These are phyloP conservation scores for Metschnikowia lachancei DNA, from an alignment of 805 yeast genomes.

Conservation along the genomic window DNA sequence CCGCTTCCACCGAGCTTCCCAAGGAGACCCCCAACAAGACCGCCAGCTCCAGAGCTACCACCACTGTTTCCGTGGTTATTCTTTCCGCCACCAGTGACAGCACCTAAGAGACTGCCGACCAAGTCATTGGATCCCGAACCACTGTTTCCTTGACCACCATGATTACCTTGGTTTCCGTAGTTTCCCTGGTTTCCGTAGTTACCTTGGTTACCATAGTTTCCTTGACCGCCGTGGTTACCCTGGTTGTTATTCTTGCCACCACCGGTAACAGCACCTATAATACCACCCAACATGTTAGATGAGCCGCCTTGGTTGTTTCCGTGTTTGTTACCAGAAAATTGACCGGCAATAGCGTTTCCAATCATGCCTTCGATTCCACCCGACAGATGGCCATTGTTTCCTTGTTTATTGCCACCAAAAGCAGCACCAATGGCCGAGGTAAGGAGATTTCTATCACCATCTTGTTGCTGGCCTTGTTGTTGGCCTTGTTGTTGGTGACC, in stretches of 20 bases:
- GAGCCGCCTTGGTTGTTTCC: conserved; percentile 10
- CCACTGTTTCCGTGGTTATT: conserved; percentile 27
- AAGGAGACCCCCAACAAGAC: conserved; percentile 25
- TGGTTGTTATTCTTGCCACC: conserved; percentile 32
- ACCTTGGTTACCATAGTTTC: conserved; percentile 14
- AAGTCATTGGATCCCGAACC: conserved; percentile 11
- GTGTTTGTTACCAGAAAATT: conserved; percentile 19
- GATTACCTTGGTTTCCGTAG: conserved; percentile 6
- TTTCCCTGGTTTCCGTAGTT: conserved; percentile 29
- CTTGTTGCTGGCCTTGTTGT: conserved; percentile 4
- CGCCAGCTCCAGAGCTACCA: conserved; percentile 25
- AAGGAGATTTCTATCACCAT: conserved; percentile 27
- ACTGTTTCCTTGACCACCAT: conserved; percentile 3
- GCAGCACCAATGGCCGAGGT: conserved; percentile 29
- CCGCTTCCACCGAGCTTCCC: conserved; percentile 25
- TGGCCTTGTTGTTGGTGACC: no score
- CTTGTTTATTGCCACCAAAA: conserved; percentile 34
- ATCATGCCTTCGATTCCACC: conserved; percentile 19
- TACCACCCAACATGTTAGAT: conserved; percentile 15
- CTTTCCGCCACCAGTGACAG: conserved; percentile 9
- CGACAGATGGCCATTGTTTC: conserved; percentile 15
- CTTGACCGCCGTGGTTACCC: conserved; percentile 12
- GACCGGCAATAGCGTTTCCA: conserved; percentile 15
- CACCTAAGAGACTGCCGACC: conserved; percentile 15
- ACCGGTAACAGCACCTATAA: conserved; percentile 14